These are phyloP conservation scores for Blepharisma undulans DNA, from an alignment of 169 alveolate species.

Conservation along the genomic window DNA sequence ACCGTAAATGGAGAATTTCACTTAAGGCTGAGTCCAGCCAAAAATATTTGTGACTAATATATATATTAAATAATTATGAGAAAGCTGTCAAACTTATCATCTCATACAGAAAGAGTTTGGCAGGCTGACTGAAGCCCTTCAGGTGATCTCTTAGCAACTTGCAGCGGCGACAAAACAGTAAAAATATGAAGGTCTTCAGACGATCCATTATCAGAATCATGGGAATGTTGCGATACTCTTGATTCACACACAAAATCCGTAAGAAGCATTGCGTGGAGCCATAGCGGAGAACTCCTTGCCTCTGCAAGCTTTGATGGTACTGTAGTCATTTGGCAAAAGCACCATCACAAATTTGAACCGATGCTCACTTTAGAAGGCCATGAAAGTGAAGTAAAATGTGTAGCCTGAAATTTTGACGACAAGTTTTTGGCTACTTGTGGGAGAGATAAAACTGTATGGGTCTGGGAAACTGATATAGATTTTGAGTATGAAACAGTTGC, in stretches of 20 bases:
- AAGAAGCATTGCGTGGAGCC: constrained; percentile 83
- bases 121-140: constrained; percentile 25
- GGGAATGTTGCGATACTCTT: constrained; percentile 39
- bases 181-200: constrained; percentile 56
- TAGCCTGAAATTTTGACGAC: constrained; percentile 83
- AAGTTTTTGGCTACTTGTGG: constrained; percentile 86
- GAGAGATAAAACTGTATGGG: constrained; percentile 90
- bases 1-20: not conserved
- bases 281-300: constrained; percentile 82
- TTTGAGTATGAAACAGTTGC: constrained; percentile 81
- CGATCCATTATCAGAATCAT: not conserved
- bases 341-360: constrained; percentile 63
- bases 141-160: constrained; percentile 62
- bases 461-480: constrained; percentile 80
- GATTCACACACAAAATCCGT: constrained; percentile 79
- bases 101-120: constrained; percentile 24
- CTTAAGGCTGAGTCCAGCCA: not conserved
- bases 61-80: not conserved
- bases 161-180: constrained; percentile 72
- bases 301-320: constrained; percentile 87
- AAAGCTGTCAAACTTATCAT: not conserved
- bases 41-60: not conserved
- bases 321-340: constrained; percentile 79
- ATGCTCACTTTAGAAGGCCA: constrained; percentile 84
- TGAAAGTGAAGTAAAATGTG: constrained; percentile 90